Conservation (phyloP, 768 basidiomycete species). For the Russula vinacea region DNA sequence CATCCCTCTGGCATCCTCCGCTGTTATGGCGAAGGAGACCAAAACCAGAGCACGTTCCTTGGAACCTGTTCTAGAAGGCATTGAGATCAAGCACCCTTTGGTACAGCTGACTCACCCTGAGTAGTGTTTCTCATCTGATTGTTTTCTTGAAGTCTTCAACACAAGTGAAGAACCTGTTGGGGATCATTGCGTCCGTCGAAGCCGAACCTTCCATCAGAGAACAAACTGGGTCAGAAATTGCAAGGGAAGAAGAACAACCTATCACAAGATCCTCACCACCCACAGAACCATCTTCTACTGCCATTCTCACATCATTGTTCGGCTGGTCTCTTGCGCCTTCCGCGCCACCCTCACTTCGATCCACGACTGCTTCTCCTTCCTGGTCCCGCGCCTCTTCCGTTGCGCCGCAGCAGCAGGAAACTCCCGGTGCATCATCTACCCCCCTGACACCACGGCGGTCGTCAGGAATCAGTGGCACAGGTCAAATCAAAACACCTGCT, state of each 20-base stretch:
- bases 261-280: neutral
- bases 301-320: conserved; percentile 46
- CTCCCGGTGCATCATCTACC: conserved; percentile 34
- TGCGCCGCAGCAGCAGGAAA: conserved; percentile 15
- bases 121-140: neutral
- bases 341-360: conserved; percentile 21
- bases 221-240: conserved; percentile 30
- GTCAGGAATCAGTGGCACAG: conserved; percentile 16
- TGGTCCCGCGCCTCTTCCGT: conserved; percentile 32
- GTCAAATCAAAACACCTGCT: conserved; percentile 26
- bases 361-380: conserved; percentile 26
- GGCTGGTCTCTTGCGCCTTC: conserved; percentile 46
- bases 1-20: conserved; percentile 65
- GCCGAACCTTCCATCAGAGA: conserved; percentile 31
- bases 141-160: conserved; percentile 47
- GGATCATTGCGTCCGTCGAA: conserved; percentile 42
- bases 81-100: conserved; percentile 69
- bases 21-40: conserved; percentile 58
- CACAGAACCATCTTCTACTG: conserved; percentile 39
- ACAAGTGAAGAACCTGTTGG: conserved; percentile 53
- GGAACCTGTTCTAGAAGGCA: conserved; percentile 49
- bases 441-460: conserved; percentile 29
- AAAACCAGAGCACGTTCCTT: conserved; percentile 53
- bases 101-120: conserved; percentile 41
- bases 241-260: conserved; percentile 11